Base-by-base conservation (phyloP, 768 basidiomycete genomes). In the Gloeopeniophorella convolvens region DNA sequence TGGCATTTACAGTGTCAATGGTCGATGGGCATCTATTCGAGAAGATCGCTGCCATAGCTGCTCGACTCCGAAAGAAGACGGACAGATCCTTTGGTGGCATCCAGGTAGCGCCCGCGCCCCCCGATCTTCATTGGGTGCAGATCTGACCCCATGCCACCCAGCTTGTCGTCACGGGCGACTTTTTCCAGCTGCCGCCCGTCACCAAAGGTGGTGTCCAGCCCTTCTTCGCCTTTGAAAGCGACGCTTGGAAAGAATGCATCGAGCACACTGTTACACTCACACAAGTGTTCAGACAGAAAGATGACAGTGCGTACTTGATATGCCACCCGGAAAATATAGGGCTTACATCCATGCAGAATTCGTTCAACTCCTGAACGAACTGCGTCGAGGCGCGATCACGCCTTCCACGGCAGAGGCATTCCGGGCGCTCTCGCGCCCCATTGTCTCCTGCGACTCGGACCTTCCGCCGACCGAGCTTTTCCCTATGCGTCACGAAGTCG, bases 251-350 rank as follows among this genome's bases (percentile, higher is more conserved):
- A 41, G 64, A 70, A n/a, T 77, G 80, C 52, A 69, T 82, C 41
- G 72, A 78, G 42, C 66, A 72, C 42, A 85, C 78, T 1, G 73
- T 87, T 50, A 82, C 76, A 43, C 70, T 90, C 3, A 80, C 73
- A 4, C 78, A 84, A 57, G 87, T 89, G 4, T 89, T 85, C 65
- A 66, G 87, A 23, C 87, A 89, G 62, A 86, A 81, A 45, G 85
- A 87, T 60, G 71, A 76, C 37, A 66, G 85, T 85, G 55, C 56
- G 79, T 54, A n/a, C 24, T n/a, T n/a, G n/a, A n/a, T n/a, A n/a
- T n/a, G n/a, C n/a, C n/a, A n/a, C n/a, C n/a, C n/a, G n/a, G n/a
- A n/a, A n/a, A n/a, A n/a, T n/a, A n/a, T n/a, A n/a, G n/a, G n/a
- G n/a, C n/a, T n/a, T n/a, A n/a, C n/a, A n/a, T n/a, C n/a, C n/a